Conservation (phyloP, 345 rosid genomes). For the Bretschneidera sinensis region DNA sequence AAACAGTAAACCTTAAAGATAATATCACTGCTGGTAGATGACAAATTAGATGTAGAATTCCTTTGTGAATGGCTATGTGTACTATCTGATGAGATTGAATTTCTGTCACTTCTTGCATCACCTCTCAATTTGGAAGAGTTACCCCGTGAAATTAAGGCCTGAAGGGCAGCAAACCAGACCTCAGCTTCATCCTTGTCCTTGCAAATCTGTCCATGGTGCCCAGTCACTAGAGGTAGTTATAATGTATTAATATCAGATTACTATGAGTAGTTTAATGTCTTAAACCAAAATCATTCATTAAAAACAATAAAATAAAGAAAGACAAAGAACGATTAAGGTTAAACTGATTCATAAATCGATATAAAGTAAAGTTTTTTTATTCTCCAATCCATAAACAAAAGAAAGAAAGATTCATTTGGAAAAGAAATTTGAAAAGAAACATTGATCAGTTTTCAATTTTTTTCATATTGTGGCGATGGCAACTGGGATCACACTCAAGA, state of each 20-base stretch:
- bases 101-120: constrained; percentile 30
- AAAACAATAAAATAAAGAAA: not conserved
- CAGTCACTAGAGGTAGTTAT: constrained; percentile 7
- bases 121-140: constrained; percentile 19
- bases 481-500: too few relatives aligned
- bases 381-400: not conserved
- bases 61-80: constrained; percentile 15
- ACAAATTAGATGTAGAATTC: constrained; percentile 17
- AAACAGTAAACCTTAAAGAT: constrained; percentile 31
- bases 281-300: not conserved
- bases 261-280: not conserved
- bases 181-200: constrained; percentile 40
- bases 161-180: constrained; percentile 36
- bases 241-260: constrained; percentile 3
- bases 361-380: too few relatives aligned
- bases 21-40: constrained; percentile 36
- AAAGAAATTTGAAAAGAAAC: too few relatives aligned
- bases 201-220: constrained; percentile 38
- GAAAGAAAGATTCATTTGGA: not conserved
- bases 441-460: too few relatives aligned
- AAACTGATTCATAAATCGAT: not conserved
- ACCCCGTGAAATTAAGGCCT: constrained; percentile 27
- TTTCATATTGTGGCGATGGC: too few relatives aligned
- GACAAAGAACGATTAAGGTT: not conserved
- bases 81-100: not conserved